These are phyloP conservation scores for Uronychia binucleata DNA, from an alignment of 73 alveolate genomes.

Conservation along the genomic window DNA sequence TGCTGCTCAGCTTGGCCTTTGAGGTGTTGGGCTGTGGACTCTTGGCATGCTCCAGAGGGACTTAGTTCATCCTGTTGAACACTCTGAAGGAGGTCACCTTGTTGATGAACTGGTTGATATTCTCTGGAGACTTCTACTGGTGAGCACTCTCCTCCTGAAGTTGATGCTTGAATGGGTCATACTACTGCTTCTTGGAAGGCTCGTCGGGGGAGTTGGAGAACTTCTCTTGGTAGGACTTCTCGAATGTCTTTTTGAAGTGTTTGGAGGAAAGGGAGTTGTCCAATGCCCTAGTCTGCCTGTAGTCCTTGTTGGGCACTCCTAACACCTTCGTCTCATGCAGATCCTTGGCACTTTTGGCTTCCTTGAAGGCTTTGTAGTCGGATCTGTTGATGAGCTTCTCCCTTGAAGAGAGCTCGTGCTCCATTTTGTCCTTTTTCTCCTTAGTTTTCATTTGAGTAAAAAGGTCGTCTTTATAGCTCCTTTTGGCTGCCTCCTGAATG, in stretches of 20 bases:
- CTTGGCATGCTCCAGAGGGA: not conserved
- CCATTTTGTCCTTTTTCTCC: not conserved
- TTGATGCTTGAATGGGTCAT: not conserved
- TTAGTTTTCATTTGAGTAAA: not conserved
- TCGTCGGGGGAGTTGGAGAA: too few relatives aligned
- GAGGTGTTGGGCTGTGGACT: not conserved
- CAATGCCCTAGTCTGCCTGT: not conserved
- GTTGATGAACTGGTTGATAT: not conserved
- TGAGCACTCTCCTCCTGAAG: too few relatives aligned
- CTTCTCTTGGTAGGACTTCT: not conserved
- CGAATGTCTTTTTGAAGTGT: not conserved
- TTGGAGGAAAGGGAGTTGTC: not conserved
- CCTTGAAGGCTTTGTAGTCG: not conserved
- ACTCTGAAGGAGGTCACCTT: constrained; percentile 1
- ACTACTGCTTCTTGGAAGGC: not conserved
- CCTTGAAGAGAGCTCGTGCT: not conserved
- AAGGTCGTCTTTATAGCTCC: not conserved
- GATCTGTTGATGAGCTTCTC: not conserved
- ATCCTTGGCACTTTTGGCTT: not conserved
- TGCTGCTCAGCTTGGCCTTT: too few relatives aligned
- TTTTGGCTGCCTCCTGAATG: not conserved
- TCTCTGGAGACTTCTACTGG: not conserved
- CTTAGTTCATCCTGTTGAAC: not conserved
- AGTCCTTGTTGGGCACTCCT: not conserved
- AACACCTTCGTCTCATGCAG: not conserved